A percentile compares a stretch with the other conserved stretches of the same genome.
Conservation (phyloP, 192 early-diverging fungal species). For the Linnemannia hyalina region DNA sequence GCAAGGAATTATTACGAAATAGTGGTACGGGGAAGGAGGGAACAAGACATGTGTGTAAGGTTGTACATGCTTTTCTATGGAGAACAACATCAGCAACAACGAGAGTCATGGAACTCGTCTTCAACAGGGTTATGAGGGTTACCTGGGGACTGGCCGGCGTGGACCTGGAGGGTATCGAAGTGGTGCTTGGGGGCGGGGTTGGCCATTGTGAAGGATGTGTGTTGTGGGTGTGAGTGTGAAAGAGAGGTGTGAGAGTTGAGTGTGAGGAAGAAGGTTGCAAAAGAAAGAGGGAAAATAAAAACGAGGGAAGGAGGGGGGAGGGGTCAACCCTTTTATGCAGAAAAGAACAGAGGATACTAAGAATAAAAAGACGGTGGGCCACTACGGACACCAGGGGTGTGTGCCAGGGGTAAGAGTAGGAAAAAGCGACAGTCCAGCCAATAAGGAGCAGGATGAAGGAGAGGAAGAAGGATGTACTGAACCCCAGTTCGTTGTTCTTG, state of each 20-base stretch:
- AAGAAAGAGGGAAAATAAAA: background rate
- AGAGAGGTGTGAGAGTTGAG: background rate
- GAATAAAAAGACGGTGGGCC: background rate
- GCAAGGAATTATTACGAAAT: background rate
- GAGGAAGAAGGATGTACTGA: background rate
- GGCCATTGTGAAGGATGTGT: slow-evolving; percentile 19
- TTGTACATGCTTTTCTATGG: background rate
- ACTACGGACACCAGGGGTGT: background rate
- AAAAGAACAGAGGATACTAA: background rate
- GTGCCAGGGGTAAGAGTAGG: background rate
- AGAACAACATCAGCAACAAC: background rate
- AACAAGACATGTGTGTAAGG: background rate
- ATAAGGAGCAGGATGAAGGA: background rate
- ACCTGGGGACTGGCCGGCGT: slow-evolving; percentile 79
- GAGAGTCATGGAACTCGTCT: background rate
- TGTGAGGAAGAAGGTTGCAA: background rate
- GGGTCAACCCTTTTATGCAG: slow-evolving; percentile 14
- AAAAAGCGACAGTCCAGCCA: background rate
- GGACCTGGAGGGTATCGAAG: slow-evolving; percentile 94
- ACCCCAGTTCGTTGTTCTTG: too few relatives aligned
- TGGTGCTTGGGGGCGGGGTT: slow-evolving; percentile 44
- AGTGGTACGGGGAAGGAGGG: background rate
- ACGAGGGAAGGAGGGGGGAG: background rate
- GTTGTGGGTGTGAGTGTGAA: background rate
- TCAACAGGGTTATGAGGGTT: background rate